Evolutionary conservation across 2,329 filamentous ascomycete species (phyloP), one percentile per base, ranked within the genome.

Genomic region (Phialophora chinensis): DNA sequence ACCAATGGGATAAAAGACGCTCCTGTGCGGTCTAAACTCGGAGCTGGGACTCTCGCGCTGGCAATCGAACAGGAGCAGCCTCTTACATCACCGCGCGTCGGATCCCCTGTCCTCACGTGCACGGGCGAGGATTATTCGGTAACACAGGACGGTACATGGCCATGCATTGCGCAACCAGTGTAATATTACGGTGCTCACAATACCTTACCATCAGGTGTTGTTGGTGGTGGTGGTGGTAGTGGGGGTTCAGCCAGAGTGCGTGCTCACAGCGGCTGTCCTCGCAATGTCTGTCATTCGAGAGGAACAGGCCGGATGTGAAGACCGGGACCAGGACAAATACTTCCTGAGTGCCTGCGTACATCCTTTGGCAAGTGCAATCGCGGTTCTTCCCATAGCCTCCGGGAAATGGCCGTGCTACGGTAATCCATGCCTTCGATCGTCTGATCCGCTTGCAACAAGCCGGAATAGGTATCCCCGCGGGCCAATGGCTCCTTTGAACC

Each of bases 1-100:
- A 55, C 53, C 53, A 55, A 55, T 55, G 23, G 17, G 29, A 35
- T 55, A 55, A 55, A 35, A 55, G 53, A 35, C 49, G 49, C 49
- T 27, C 49, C 49, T 1, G 20, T 0, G 14, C 49, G 49, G 49
- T 29, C 10, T 1, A 27, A 27, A 29, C 25, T 52, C 49, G 49
- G 49, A 5, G 1, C 35, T 42, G 12, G 2, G 4, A n/a, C 38
- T n/a, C 14, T 42, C 6, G 25, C 20, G 47, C 47, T 8, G 3
- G 10, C 4, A 27, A 2, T 27, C 27, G 27, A 2, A 4, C 27
- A 27, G 27, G 27, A n/a, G 10, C 12, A 23, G 47, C 47, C 49
- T 52, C 20, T 29, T 23, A 52, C 49, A 52, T 52, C 49, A 52
- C 25, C 10, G 20, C 20, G 17, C 44, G 44, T 49, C 44, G 4